Evolutionary conservation across 1,284 basidiomycete genomes (phyloP).

Genomic region (Sanghuangporus baumii): DNA sequence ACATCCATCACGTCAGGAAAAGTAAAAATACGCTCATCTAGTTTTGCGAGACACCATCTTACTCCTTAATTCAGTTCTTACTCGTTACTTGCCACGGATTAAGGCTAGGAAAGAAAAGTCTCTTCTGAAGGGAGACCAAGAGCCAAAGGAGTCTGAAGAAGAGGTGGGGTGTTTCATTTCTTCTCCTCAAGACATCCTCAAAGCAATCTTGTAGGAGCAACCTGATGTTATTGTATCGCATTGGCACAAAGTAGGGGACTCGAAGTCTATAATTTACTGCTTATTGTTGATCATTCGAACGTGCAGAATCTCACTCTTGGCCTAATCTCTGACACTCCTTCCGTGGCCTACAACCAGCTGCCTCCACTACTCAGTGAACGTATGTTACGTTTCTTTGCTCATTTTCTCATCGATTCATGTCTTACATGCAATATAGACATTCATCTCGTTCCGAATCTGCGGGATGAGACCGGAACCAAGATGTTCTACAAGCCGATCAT

Average conservation of each 20-base stretch:
- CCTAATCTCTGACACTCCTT: slow-evolving; percentile 66
- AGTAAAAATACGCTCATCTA: slow-evolving; percentile 41
- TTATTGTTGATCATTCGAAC: background rate
- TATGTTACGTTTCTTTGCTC: slow-evolving; percentile 32
- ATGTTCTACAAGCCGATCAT: slow-evolving; percentile 82
- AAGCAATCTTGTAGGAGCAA: slow-evolving; percentile 23
- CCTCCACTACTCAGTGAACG: slow-evolving; percentile 61
- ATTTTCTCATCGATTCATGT: slow-evolving; percentile 12
- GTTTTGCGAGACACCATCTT: slow-evolving; percentile 5
- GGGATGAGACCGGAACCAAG: slow-evolving; percentile 56
- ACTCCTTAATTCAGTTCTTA: slow-evolving; percentile 55
- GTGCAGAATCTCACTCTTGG: slow-evolving; percentile 81
- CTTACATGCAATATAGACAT: slow-evolving; percentile 41
- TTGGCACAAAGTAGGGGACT: slow-evolving; percentile 64
- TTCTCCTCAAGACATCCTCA: background rate
- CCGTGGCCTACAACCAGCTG: slow-evolving; percentile 52
- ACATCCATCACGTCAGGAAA: slow-evolving; percentile 77
- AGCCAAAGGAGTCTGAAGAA: slow-evolving; percentile 38
- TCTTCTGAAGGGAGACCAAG: slow-evolving; percentile 50
- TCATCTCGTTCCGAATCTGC: slow-evolving; percentile 47
- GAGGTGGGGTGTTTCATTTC: slow-evolving; percentile 27
- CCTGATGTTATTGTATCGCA: slow-evolving; percentile 67
- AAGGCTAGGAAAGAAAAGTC: slow-evolving; percentile 82
- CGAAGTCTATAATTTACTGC: background rate
- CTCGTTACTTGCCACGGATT: slow-evolving; percentile 70